Evolutionary conservation across 2,329 filamentous ascomycete genomes (phyloP), one percentile per base, ranked within the genome.

Genomic region (Delphinella strobiligena): DNA sequence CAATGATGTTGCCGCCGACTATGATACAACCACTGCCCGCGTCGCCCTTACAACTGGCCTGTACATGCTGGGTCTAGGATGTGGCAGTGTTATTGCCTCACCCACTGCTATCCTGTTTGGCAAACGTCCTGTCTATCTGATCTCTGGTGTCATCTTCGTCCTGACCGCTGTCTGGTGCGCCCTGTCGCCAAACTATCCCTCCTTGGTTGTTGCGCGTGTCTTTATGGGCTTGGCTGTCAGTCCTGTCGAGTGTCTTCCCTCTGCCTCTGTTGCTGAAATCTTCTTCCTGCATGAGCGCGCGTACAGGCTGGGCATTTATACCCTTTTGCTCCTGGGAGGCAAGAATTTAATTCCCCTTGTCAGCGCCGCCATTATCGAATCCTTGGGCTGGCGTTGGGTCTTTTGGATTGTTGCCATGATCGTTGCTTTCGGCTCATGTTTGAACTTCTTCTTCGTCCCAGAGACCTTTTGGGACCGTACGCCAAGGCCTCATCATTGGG

Each of bases 381-480:
- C 71, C 2, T 61, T 87, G 29, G 74, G 75, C 4, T 96, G 89
- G 89, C 78, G 86, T 32, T 61, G 54, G 54, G 53, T 55, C 0
- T 59, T 58, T 19, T 46, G 81, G 81, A 78, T 93, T 40, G 78
- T 93, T 34, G 76, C 87, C 1, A 83, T 94, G 3, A 66, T 93
- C 8, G 82, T 87, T 24, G 84, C 69, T 0, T 73, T 84, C 35
- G 79, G 78, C 44, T 71, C 78, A 29, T 57, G 75, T 15, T 63
- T 93, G 2, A 68, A 96, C 1, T 94, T 93, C 56, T 69, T 95
- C 43, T 93, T 94, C 51, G 84, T 94, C 0, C 89, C 89, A 0
- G 89, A 96, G 62, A 94, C 87, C 0, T 95, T 94, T 49, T 96
- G 89, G 89, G 87, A 95, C 58, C 72, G 89, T 35, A 80, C 81